Base-by-base conservation (phyloP, 306 rosid genomes). In the Fragaria ananassa region DNA sequence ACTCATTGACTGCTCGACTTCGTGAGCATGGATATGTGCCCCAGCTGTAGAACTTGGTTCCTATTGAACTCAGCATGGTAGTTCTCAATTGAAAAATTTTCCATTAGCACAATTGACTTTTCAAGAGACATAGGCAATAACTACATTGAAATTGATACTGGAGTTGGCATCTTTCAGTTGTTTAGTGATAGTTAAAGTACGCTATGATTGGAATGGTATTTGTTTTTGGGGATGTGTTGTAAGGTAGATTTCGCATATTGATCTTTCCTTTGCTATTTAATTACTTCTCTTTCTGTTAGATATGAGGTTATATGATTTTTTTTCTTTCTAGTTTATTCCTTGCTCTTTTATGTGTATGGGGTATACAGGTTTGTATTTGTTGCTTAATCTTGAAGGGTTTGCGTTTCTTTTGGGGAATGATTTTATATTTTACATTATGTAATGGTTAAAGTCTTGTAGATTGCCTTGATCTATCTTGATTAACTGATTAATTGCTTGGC, bases 1-100 rank as follows among this genome's bases (percentile, higher is more conserved):
- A 84, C 83, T 93, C 96, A 2, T 84, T 91, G 89, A 86, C 93
- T 37, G 82, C 83, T 34, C 89, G 84, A 69, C 74, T 94, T 63
- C 86, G 72, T 65, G 96, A 90, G 82, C 77, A 81, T 81, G 91
- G 89, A 9, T 87, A 84, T 70, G 84, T 82, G 34, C 86, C 85
- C 2, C 53, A 41, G 44, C 21, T 80, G 44, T 87, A 84, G 84
- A 80, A 46, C 76, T 78, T 74, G 63, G 54, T 17, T 54, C 62
- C 44, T 76, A 60, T 54, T 71, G 77, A 67, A 69, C 72, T 45
- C 51, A 37, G 39, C 50, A 21, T 31, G 63, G 56, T 7, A 42
- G 66, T 79, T 23, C 60, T 70, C 27, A 8, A 61, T 15, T 5
- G 64, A 46, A 21, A 34, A 2, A 41, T 15, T 46, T n/a, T 12